Evolutionary conservation across 257 asterid genomes (phyloP), one percentile per base, ranked within the genome.

Genomic region (Solanum paucissectum): DNA sequence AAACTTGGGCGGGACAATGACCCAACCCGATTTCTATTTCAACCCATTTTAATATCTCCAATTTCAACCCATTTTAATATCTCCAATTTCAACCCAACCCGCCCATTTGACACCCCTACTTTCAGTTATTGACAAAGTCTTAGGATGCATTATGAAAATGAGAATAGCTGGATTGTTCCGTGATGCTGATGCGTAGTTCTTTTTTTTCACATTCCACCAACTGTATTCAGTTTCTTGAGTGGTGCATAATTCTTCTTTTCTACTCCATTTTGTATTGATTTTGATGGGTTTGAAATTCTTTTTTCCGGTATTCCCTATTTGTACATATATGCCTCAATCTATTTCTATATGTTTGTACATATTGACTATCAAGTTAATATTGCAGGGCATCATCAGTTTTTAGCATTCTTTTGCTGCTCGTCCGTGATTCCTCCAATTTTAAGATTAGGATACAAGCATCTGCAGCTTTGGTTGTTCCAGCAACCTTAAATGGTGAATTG

Each of bases 381-480:
- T 92, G 91, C 96, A 96, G 99, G 99, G 95, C 98, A 60, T 87
- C 97, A 87, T 92, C 99, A 62, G 95, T 96, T 88, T 96, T 94
- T 90, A 94, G 98, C 86, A 93, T 95, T 89, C 97, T 96, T 88
- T 89, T 96, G 91, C 90, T 95, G 90, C 93, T 96, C 73, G 94
- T 96, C 77, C 98, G 98, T 79, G 98, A 96, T 91, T 96, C 99
- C 88, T 90, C 97, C 87, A 96, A 96, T 91, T 96, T 94, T 87
- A 96, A 96, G 94, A 96, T 95, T 91, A 90, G 98, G 95, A 95
- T 96, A 93, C 99, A 96, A 92, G 99, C 98, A 85, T 95, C 98
- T 79, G 98, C 98, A 91, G 99, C 99, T 89, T 92, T 96, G 95
- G 94, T 98, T 94, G 99, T 93, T 86, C 99, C 98, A 87, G 95